phyloP scores from a whole-genome alignment of 441 rosid species.

The Populus hybrid region DNA sequence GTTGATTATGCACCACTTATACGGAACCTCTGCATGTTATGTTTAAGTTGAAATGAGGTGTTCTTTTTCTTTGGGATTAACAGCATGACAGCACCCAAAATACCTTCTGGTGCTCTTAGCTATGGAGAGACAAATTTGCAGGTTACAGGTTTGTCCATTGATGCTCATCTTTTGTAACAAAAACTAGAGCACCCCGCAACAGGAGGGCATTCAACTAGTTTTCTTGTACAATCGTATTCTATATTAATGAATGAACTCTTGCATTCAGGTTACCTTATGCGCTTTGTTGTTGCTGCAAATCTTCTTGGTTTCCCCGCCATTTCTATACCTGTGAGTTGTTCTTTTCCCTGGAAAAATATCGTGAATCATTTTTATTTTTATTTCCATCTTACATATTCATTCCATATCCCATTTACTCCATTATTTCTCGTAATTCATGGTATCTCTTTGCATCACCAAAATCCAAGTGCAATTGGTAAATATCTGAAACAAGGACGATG shows the following conservation, averaged over 20 bases:
- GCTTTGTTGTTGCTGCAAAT: slow-evolving; percentile 56
- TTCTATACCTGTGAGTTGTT: slow-evolving; percentile 64
- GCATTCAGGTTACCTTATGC: slow-evolving; percentile 70
- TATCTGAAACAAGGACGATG: no score
- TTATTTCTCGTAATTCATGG: not conserved
- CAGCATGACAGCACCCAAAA: slow-evolving; percentile 91
- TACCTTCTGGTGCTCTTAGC: slow-evolving; percentile 42
- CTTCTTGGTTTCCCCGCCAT: slow-evolving; percentile 68
- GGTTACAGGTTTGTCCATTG: slow-evolving; percentile 51
- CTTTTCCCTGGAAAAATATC: not conserved
- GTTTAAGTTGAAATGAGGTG: slow-evolving; percentile 6
- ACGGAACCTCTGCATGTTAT: slow-evolving; percentile 1
- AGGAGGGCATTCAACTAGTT: not conserved
- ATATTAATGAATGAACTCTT: not conserved
- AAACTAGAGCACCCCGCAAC: not conserved
- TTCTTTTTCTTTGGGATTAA: slow-evolving; percentile 14
- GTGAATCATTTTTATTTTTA: not conserved
- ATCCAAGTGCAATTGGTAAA: not conserved
- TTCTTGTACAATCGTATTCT: not conserved
- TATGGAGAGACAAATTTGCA: slow-evolving; percentile 68
- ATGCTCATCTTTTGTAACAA: slow-evolving; percentile 2
- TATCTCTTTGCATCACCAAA: not conserved
- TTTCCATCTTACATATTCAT: not conserved
- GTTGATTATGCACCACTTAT: slow-evolving; percentile 1
- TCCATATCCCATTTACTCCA: not conserved